These are phyloP conservation scores for Jackrogersella minutella DNA, from an alignment of 495 filamentous ascomycete genomes.

Conservation along the genomic window DNA sequence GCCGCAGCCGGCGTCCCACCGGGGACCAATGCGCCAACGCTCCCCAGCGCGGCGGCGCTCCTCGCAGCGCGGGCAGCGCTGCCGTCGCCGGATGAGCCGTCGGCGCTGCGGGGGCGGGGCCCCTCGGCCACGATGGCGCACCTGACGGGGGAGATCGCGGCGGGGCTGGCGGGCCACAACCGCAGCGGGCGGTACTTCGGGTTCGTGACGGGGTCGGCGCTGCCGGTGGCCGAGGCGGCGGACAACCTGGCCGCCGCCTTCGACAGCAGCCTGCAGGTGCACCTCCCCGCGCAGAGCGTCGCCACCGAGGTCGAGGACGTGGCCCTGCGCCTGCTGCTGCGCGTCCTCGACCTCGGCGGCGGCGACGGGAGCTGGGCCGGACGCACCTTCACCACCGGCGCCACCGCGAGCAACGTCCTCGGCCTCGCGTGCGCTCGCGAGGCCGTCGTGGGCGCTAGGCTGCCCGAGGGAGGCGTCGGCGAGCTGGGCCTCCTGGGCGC, in stretches of 20 bases:
- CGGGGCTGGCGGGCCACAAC: constrained; percentile 69
- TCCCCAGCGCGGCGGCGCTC: constrained; percentile 34
- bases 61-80: constrained; percentile 40
- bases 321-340: constrained; percentile 71
- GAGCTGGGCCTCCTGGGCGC: constrained; percentile 74
- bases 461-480: constrained; percentile 58
- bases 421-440: constrained; percentile 83
- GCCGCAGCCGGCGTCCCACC: constrained; percentile 20
- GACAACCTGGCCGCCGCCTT: constrained; percentile 79
- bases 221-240: constrained; percentile 83
- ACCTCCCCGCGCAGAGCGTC: constrained; percentile 77
- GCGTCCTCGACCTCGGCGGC: constrained; percentile 68
- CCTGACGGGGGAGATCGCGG: constrained; percentile 67
- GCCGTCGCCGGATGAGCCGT: constrained; percentile 18
- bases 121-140: constrained; percentile 45
- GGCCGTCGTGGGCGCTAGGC: constrained; percentile 60
- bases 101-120: constrained; percentile 37
- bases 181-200: constrained; percentile 78
- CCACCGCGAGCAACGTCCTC: constrained; percentile 84
- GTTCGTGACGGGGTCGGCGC: constrained; percentile 84
- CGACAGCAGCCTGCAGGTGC: constrained; percentile 88
- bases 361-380: constrained; percentile 56
- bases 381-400: constrained; percentile 87
- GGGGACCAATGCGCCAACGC: constrained; percentile 17
- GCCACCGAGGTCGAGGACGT: constrained; percentile 77